Percentiles rank a stretch among this genome's conserved stretches.
phyloP scores from a whole-genome alignment of 2,329 filamentous ascomycete genomes.

The Sclerotinia subarctica region DNA sequence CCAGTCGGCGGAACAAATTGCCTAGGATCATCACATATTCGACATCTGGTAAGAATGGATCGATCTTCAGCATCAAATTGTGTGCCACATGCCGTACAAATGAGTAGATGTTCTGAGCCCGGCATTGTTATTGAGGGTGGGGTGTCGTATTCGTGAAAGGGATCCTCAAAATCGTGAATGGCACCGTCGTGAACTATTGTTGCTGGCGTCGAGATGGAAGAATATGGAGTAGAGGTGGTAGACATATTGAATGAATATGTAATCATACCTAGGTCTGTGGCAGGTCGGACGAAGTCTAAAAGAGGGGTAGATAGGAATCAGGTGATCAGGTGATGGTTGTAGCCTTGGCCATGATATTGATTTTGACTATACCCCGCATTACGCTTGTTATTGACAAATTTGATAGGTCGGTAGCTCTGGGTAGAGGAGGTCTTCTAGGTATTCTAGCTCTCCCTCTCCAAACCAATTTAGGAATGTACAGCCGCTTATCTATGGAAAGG shows the following conservation, averaged over 20 bases:
- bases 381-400: background rate
- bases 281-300: background rate
- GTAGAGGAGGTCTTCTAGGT: no score
- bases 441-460: background rate
- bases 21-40: constrained; percentile 70
- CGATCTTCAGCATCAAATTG: constrained; percentile 58
- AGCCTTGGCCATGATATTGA: background rate
- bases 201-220: constrained; percentile 13
- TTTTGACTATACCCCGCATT: background rate
- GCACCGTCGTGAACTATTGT: constrained; percentile 17
- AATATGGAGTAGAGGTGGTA: constrained; percentile 2
- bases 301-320: constrained; percentile 4
- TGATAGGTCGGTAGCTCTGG: background rate
- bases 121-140: constrained; percentile 24
- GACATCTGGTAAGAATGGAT: constrained; percentile 52
- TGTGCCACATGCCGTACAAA: constrained; percentile 69
- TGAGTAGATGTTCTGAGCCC: constrained; percentile 43
- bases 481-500: constrained; percentile 24
- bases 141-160: constrained; percentile 27
- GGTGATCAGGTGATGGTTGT: background rate
- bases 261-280: background rate
- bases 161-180: constrained; percentile 25
- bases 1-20: constrained; percentile 65
- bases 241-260: constrained; percentile 8
- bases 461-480: constrained; percentile 27